Base-by-base conservation (phyloP, 148 eudicot species). In the Silene uniflora region DNA sequence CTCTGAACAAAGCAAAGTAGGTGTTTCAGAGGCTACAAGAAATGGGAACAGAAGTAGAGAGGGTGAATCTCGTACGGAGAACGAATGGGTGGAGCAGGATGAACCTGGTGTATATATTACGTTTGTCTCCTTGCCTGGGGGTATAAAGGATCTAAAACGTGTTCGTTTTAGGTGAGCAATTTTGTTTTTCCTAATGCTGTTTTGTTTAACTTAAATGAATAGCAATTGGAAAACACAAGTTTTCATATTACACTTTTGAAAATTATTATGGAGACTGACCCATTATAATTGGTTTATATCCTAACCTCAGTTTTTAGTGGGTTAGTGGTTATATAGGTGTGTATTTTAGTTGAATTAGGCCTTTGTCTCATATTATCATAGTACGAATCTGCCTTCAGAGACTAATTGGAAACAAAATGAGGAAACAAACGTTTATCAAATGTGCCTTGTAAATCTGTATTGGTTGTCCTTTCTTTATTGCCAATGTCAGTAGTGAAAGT, bases 41-140 rank as follows among this genome's bases (percentile, higher is more conserved):
- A 88, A 81, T 67, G 89, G 88, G 49, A 83, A 78, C 75, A 90
- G 85, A 87, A 83, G 75, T 69, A 88, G 83, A 83, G 96, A 91
- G 78, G 81, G 83, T 72, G 97, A 91, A 75, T 49, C 89, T 73
- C 91, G 82, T 74, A 80, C 71, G 67, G 93, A 91, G 59, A 86
- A 73, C 62, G 97, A 94, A 84, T 90, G 98, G 98, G 97, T 94
- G 71, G 97, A 94, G 81, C 98, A 94, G 87, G 93, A 94, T 66
- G 98, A 94, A 71, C 91, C 93, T 63, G 98, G 98, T 83, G 98
- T 94, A 69, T 94, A 94, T 81, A 89, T 94, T 42, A 94, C 97
- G 6, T 93, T 94, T 75, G 86, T 89, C 75, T 89, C 98, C 71
- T 84, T 91, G 76, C 93, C 96, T 69, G 97, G 96, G 63, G 98